Evolutionary conservation across 2,329 filamentous ascomycete species (phyloP).

Genomic region (Arthrobotrys iridis): DNA sequence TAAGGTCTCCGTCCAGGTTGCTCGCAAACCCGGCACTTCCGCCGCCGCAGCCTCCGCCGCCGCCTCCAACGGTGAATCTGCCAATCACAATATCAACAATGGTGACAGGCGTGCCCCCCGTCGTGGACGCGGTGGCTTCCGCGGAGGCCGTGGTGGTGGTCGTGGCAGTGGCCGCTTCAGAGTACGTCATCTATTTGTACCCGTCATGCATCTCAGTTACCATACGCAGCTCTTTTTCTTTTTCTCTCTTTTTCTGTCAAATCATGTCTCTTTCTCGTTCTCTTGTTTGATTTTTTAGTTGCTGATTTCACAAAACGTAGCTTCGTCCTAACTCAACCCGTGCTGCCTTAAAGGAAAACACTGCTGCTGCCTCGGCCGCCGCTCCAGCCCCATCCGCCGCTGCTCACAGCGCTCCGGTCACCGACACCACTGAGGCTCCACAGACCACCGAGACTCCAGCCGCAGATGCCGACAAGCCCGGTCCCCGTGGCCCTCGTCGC

Average conservation of each 20-base stretch:
- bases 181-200: constrained; percentile 74
- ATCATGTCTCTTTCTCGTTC: neutral
- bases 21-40: constrained; percentile 91
- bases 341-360: constrained; percentile 66
- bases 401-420: constrained; percentile 65
- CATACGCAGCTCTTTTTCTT: constrained; percentile 59
- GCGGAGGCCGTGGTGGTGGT: constrained; percentile 69
- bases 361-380: constrained; percentile 67
- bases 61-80: constrained; percentile 72
- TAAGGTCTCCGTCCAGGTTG: constrained; percentile 98
- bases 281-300: constrained; percentile 20
- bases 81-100: too few relatives aligned
- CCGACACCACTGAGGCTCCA: constrained; percentile 66
- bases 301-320: constrained; percentile 55
- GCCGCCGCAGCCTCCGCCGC: constrained; percentile 76
- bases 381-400: constrained; percentile 61
- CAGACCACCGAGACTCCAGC: constrained; percentile 66
- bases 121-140: constrained; percentile 69
- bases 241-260: neutral
- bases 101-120: constrained; percentile 68
- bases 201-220: constrained; percentile 68
- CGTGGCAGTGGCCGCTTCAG: constrained; percentile 68
- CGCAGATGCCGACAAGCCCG: constrained; percentile 56
- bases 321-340: constrained; percentile 56
- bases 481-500: constrained; percentile 66